phyloP scores from a whole-genome alignment of 164 flowering plant genomes.

The Aristolochia contorta region DNA sequence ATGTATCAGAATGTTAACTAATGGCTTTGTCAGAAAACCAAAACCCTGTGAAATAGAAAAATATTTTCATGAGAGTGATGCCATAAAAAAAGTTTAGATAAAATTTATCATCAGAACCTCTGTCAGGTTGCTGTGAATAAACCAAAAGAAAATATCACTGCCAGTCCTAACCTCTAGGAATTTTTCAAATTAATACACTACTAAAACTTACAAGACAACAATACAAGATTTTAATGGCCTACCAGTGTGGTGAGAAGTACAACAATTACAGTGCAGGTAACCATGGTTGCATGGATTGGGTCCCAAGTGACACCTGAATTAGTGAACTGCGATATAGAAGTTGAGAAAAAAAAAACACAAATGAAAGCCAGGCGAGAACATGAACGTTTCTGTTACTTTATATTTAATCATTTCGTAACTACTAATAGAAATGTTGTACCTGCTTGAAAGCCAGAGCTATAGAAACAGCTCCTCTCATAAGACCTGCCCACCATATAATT shows the following conservation, averaged over 20 bases:
- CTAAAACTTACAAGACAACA: background rate
- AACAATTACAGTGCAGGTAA: constrained; percentile 53
- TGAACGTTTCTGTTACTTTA: background rate
- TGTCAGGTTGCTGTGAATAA: too few relatives aligned
- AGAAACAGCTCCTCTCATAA: constrained; percentile 97
- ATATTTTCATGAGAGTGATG: background rate
- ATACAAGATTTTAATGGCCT: constrained; percentile 5
- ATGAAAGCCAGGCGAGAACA: background rate
- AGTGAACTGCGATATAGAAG: constrained; percentile 44
- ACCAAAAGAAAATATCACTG: too few relatives aligned
- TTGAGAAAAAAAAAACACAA: constrained; percentile 1
- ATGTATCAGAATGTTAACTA: constrained; percentile 45
- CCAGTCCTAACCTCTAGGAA: too few relatives aligned
- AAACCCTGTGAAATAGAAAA: constrained; percentile 43
- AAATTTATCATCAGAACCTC: background rate
- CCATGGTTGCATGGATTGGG: constrained; percentile 61
- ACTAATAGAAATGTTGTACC: constrained; percentile 20
- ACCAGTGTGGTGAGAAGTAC: constrained; percentile 87
- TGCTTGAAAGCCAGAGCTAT: constrained; percentile 83
- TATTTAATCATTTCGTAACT: background rate
- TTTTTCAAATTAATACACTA: too few relatives aligned
- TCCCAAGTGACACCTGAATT: constrained; percentile 54
- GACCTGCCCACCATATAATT: constrained; percentile 95
- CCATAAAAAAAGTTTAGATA: background rate
- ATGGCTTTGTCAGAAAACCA: constrained; percentile 73